These are phyloP conservation scores for Septoria petroselini DNA, from an alignment of 2,329 filamentous ascomycete genomes.

Conservation along the genomic window DNA sequence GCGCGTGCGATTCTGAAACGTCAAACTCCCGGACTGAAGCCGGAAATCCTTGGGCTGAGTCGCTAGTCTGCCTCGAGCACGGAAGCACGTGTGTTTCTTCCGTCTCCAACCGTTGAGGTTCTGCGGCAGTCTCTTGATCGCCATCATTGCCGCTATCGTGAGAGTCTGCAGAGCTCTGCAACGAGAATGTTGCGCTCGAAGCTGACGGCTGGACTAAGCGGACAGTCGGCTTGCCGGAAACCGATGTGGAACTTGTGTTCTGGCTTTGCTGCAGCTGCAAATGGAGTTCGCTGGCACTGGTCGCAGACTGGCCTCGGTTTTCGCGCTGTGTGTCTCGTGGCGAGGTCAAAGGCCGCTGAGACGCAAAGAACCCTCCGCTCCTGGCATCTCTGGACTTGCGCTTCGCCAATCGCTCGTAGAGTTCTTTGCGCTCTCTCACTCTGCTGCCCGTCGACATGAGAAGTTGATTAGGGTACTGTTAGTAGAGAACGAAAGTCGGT, in stretches of 20 bases:
- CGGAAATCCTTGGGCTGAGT: conserved; percentile 29
- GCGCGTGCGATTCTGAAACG: conserved; percentile 33
- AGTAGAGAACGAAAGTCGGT: conserved; percentile 21
- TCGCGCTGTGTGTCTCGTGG: conserved; percentile 25
- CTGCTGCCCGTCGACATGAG: conserved; percentile 30
- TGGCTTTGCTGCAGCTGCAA: conserved; percentile 9
- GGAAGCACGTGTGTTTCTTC: conserved; percentile 16
- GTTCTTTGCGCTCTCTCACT: conserved; percentile 12
- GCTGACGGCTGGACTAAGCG: conserved; percentile 35
- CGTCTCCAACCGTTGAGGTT: conserved; percentile 6
- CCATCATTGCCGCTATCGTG: conserved; percentile 12
- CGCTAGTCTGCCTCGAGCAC: conserved; percentile 31
- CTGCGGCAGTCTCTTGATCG: conserved; percentile 5
- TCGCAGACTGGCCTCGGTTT: conserved; percentile 24
- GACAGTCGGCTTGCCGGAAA: conserved; percentile 31
- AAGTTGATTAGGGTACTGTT: conserved; percentile 13
- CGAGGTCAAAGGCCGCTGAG: conserved; percentile 24
- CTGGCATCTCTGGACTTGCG: conserved; percentile 2
- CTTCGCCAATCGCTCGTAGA: conserved; percentile 13
- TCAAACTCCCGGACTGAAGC: conserved; percentile 25
- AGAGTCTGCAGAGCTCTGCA: conserved; percentile 10
- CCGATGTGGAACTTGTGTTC: conserved; percentile 12
- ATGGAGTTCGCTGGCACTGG: conserved; percentile 9
- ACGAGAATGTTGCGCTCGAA: conserved; percentile 14
- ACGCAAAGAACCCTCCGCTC: conserved; percentile 24